Base-by-base conservation (phyloP, 257 asterid genomes). In the Dorcoceras hygrometricum region DNA sequence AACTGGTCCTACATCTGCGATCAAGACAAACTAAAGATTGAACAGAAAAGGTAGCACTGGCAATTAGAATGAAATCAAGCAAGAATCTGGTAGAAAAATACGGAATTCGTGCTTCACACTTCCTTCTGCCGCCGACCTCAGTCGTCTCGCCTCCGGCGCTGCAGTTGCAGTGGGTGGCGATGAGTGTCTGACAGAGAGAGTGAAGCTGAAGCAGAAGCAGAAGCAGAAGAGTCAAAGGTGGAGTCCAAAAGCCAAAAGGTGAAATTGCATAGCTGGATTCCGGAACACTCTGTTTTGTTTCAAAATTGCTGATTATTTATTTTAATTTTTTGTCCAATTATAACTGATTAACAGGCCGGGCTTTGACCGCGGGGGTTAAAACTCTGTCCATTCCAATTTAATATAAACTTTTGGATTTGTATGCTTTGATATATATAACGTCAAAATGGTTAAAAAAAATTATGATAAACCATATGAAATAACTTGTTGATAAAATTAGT, bases 131-230 rank as follows among this genome's bases (percentile, higher is more conserved):
- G 23, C 34, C 9, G 48, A 14, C 5, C 23, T 22, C 25, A n/a
- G n/a, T n/a, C n/a, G n/a, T n/a, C n/a, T n/a, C n/a, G n/a, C n/a
- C 34, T 60, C 72, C 68, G 72, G 72, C 61, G 80, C 68, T 34
- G 57, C 50, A 46, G 71, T 43, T 68, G 55, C 18, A 59, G 61
- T 27, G 54, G 23, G 50, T 19, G 25, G 75, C 20, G 59, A 16
- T 4, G 51, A 46, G 46, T 14, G n/a, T n/a, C n/a, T n/a, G 57
- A 5, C 58, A 31, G 54, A 5, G 28, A 54, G 65, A 67, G 62
- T 9, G 18, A 10, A 18, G 25, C 18, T 19, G 36, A 60, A 60
- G 65, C n/a, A n/a, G n/a, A n/a, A n/a, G n/a, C n/a, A n/a, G n/a
- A n/a, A n/a, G 25, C 18, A 31, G 36, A 60, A 60, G 65, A 23